Conservation (phyloP, 2,329 filamentous ascomycete species). For the Cadophora gregata region DNA sequence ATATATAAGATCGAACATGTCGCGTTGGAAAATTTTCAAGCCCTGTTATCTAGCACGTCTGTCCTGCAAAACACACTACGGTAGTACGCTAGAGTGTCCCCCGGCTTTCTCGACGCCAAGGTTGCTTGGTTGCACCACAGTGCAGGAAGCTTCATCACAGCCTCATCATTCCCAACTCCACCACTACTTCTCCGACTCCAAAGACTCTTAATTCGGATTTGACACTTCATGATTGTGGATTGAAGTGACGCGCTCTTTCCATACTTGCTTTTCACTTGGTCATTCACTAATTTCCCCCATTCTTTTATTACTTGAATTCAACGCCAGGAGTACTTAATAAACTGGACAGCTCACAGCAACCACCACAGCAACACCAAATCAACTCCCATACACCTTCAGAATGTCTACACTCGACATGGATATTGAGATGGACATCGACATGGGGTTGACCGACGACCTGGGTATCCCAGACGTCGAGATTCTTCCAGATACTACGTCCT, state of each 20-base stretch:
- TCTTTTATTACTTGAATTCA: not conserved
- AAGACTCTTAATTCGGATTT: not conserved
- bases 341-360: not conserved
- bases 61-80: no score
- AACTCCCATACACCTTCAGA: slow-evolving; percentile 1
- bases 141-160: not conserved
- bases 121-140: not conserved
- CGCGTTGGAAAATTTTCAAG: no score
- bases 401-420: slow-evolving; percentile 60
- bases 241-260: not conserved
- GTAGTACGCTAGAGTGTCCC: not conserved
- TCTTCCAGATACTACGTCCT: slow-evolving; percentile 23
- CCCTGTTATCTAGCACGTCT: not conserved
- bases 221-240: not conserved
- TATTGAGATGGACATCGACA: slow-evolving; percentile 77
- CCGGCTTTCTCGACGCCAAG: not conserved
- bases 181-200: not conserved
- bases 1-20: no score
- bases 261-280: not conserved
- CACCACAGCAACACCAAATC: not conserved
- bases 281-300: not conserved
- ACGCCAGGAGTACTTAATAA: not conserved
- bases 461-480: slow-evolving; percentile 34
- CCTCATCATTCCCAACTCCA: not conserved
- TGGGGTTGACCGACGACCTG: slow-evolving; percentile 54